phyloP scores from a whole-genome alignment of 495 filamentous ascomycete genomes.

The Penicillium coprophilum region DNA sequence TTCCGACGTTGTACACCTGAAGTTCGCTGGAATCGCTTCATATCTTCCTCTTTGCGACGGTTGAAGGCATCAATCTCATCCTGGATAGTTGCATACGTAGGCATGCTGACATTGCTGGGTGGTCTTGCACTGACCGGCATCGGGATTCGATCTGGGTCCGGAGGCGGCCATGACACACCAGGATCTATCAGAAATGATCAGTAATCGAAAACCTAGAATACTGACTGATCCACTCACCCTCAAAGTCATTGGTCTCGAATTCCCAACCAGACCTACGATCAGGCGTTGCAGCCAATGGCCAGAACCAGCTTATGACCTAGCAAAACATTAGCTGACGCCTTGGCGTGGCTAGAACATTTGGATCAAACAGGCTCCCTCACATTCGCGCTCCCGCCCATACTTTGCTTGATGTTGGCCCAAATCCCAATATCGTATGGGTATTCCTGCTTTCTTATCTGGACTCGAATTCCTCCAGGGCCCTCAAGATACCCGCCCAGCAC shows the following conservation, averaged over 20 bases:
- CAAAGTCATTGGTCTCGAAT: constrained; percentile 85
- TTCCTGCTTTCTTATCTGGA: constrained; percentile 65
- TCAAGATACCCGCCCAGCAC: constrained; percentile 58
- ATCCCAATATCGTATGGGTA: constrained; percentile 93
- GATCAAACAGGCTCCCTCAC: constrained; percentile 21
- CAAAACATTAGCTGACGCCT: constrained; percentile 12
- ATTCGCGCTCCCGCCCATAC: constrained; percentile 65
- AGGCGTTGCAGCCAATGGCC: constrained; percentile 58
- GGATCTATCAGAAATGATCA: constrained; percentile 36
- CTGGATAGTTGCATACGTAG: constrained; percentile 34
- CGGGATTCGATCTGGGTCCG: constrained; percentile 81
- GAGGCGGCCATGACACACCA: constrained; percentile 74
- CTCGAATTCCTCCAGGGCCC: constrained; percentile 57
- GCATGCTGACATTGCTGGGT: constrained; percentile 30
- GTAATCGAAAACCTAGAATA: neutral
- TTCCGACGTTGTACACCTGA: constrained; percentile 43
- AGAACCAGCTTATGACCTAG: constrained; percentile 60
- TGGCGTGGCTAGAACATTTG: neutral
- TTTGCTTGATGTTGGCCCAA: constrained; percentile 71
- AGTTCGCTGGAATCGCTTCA: constrained; percentile 36
- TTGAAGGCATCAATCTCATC: constrained; percentile 58
- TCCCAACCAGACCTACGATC: constrained; percentile 58
- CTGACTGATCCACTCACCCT: constrained; percentile 52
- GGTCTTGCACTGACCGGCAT: constrained; percentile 32
- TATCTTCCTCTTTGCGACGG: constrained; percentile 55